phyloP scores from a whole-genome alignment of 768 basidiomycete species.

The Amylocystis lapponica region DNA sequence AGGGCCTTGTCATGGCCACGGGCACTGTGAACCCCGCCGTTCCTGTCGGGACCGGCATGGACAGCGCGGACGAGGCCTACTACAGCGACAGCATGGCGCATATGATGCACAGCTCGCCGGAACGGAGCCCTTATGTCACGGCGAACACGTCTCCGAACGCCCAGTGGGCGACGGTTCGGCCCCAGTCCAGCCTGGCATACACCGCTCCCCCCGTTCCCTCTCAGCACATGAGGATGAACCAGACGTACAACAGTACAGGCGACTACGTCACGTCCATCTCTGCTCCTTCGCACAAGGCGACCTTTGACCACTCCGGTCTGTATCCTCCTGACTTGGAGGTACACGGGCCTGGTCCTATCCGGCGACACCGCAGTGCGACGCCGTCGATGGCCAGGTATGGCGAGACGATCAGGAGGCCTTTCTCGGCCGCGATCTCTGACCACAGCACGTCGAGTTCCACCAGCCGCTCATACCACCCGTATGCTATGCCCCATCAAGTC shows the following conservation, averaged over 20 bases:
- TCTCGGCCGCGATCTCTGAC: constrained; percentile 33
- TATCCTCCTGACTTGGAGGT: constrained; percentile 38
- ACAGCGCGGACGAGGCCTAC: constrained; percentile 14
- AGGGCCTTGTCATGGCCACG: constrained; percentile 40
- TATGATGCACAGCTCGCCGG: constrained; percentile 14
- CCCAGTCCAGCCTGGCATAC: constrained; percentile 5
- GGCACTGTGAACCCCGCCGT: constrained; percentile 16
- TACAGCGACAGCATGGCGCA: constrained; percentile 13
- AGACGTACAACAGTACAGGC: constrained; percentile 8
- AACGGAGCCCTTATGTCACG: constrained; percentile 11
- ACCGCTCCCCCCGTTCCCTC: constrained; percentile 5
- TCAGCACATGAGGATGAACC: constrained; percentile 21
- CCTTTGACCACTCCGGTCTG: constrained; percentile 53
- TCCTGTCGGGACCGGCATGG: constrained; percentile 14
- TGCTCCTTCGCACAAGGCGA: constrained; percentile 63
- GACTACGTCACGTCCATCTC: constrained; percentile 45
- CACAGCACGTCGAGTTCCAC: constrained; percentile 25
- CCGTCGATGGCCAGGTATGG: constrained; percentile 53
- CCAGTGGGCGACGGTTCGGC: constrained; percentile 35
- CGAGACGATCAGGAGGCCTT: constrained; percentile 41
- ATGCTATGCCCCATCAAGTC: constrained; percentile 21
- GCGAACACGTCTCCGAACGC: constrained; percentile 20
- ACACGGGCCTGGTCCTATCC: constrained; percentile 49
- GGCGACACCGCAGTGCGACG: constrained; percentile 74
- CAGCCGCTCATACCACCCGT: constrained; percentile 29